Evolutionary conservation across 495 filamentous ascomycete species (phyloP), one percentile per base, ranked within the genome.

Genomic region (Tuber brumale): DNA sequence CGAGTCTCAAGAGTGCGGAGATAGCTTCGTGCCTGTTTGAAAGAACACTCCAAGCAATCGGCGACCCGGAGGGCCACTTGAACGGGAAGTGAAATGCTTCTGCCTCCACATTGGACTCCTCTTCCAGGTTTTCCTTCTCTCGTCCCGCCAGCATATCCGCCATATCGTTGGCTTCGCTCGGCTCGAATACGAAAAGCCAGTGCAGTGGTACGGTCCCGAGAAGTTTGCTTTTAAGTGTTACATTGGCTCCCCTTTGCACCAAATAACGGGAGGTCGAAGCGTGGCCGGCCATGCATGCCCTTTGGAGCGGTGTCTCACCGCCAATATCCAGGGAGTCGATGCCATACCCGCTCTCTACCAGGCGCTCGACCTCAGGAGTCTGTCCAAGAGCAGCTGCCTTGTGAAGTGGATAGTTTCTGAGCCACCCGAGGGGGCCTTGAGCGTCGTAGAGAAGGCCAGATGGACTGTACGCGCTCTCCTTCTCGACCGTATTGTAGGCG

Each of bases 101-200:
- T 10, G 76, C 73, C n/a, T 72, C 51, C 10, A 73, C 70, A 45
- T 77, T 76, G 43, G 51, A 75, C 3, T 44, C 9, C 44, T 76
- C 42, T 23, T 27, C 19, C 27, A 76, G 31, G 39, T 73, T 69
- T 35, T 71, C 72, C 45, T 57, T 74, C 16, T 70, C 70, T 51
- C 23, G 51, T 23, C 57, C 19, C 41, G 75, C 51, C 19, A 77
- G 76, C n/a, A 75, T 70, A 43, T 77, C 31, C 39, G 76, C 70
- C 4, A 77, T 75, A 23, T 76, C 46, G 31, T 35, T 31, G 51
- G 70, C 75, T 39, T 77, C 37, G 19, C 75, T 51, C 48, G 75
- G 37, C 35, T 77, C 76, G 44, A 77, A 77, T 44, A 72, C 75
- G 48, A 77, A 77, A 51, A 77, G 73, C 76, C 76, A 77, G 44